phyloP scores from a whole-genome alignment of 2,329 filamentous ascomycete species.

The Corinectria fuckeliana region DNA sequence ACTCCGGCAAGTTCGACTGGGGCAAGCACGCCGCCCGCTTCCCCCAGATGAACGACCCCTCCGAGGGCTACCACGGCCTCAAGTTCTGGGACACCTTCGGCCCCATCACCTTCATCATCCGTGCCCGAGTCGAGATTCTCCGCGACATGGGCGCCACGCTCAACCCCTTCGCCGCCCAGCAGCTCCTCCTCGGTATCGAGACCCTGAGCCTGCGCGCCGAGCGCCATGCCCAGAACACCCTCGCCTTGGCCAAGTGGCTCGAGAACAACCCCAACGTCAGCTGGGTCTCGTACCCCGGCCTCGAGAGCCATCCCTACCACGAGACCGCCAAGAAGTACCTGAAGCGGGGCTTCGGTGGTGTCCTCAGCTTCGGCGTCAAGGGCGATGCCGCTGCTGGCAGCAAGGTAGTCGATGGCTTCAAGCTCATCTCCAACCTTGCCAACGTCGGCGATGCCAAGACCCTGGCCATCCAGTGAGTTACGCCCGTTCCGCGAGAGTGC shows the following conservation, averaged over 20 bases:
- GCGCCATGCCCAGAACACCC: slow-evolving; percentile 83
- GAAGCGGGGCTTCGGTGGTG: slow-evolving; percentile 82
- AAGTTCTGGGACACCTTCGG: slow-evolving; percentile 96
- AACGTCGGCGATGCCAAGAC: slow-evolving; percentile 98
- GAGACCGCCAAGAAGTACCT: slow-evolving; percentile 86
- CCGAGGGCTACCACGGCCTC: slow-evolving; percentile 88
- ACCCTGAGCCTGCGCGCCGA: slow-evolving; percentile 87
- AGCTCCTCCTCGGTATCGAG: slow-evolving; percentile 87
- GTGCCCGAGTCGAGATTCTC: slow-evolving; percentile 86
- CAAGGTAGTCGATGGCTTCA: slow-evolving; percentile 91
- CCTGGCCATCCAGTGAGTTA: slow-evolving; percentile 76
- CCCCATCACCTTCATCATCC: slow-evolving; percentile 79
- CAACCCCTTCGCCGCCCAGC: slow-evolving; percentile 92
- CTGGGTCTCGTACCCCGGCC: slow-evolving; percentile 94
- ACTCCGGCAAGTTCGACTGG: slow-evolving; percentile 95
- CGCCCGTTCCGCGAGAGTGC: not conserved
- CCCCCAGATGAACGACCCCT: slow-evolving; percentile 90
- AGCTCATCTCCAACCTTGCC: slow-evolving; percentile 92
- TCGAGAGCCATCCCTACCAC: slow-evolving; percentile 82
- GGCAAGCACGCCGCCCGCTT: slow-evolving; percentile 82
- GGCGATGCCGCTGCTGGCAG: slow-evolving; percentile 83
- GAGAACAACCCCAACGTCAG: slow-evolving; percentile 82
- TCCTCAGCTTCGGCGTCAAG: slow-evolving; percentile 92
- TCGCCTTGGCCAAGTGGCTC: slow-evolving; percentile 81
- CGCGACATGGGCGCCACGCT: slow-evolving; percentile 84